These are phyloP conservation scores for Pythium grandisporangium DNA, from an alignment of 352 stramenopile genomes.

Conservation along the genomic window DNA sequence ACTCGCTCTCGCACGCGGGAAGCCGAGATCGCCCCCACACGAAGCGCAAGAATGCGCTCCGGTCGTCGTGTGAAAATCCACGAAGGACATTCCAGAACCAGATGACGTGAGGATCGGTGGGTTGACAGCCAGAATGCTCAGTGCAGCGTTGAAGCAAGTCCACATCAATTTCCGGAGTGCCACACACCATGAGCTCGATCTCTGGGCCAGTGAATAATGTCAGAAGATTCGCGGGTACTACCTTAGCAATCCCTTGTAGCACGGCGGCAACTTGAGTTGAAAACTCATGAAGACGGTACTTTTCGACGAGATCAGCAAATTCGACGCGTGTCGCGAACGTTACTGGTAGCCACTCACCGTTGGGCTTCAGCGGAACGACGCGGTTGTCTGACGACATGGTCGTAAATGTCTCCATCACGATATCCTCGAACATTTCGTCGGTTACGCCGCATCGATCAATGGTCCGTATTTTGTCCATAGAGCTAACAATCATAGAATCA, in stretches of 20 bases:
- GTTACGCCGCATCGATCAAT: slow-evolving; percentile 73
- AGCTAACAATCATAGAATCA: slow-evolving; percentile 85
- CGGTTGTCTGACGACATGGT: slow-evolving; percentile 80
- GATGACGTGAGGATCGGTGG: slow-evolving; percentile 66
- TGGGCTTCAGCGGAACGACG: slow-evolving; percentile 57
- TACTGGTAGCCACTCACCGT: slow-evolving; percentile 53
- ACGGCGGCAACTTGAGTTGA: slow-evolving; percentile 35
- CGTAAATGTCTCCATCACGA: slow-evolving; percentile 89
- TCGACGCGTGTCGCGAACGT: slow-evolving; percentile 73
- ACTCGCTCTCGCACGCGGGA: slow-evolving; percentile 68
- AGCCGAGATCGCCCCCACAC: slow-evolving; percentile 89
- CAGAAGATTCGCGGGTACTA: slow-evolving; percentile 64
- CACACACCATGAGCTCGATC: slow-evolving; percentile 81
- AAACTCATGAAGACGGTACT: slow-evolving; percentile 73
- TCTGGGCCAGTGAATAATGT: slow-evolving; percentile 76
- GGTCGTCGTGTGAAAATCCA: slow-evolving; percentile 75
- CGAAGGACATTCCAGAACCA: slow-evolving; percentile 83
- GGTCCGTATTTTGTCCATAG: slow-evolving; percentile 75
- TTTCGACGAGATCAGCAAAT: slow-evolving; percentile 75
- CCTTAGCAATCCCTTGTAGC: slow-evolving; percentile 56
- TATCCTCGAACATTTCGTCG: slow-evolving; percentile 85
- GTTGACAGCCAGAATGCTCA: slow-evolving; percentile 79
- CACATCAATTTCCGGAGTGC: slow-evolving; percentile 72
- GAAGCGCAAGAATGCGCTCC: slow-evolving; percentile 85
- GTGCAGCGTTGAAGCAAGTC: slow-evolving; percentile 71